Evolutionary conservation across 768 basidiomycete species (phyloP).

Genomic region (Xanthoconium stramineum): DNA sequence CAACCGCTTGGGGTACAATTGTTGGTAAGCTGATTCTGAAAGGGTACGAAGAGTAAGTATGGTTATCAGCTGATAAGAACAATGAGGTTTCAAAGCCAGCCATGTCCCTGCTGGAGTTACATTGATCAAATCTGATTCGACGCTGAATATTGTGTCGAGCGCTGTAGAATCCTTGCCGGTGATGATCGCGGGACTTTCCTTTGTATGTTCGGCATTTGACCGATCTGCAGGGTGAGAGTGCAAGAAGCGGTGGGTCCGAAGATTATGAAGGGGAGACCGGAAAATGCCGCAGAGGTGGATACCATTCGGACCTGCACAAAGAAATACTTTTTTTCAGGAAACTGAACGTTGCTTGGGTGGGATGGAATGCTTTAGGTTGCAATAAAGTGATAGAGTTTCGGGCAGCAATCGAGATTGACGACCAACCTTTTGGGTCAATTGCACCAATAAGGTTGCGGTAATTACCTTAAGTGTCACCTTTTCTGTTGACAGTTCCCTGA

Average conservation of each 20-base stretch:
- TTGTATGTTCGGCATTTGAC: slow-evolving; percentile 9
- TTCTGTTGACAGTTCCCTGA: slow-evolving; percentile 27
- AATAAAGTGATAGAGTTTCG: slow-evolving; percentile 54
- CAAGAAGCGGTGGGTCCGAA: slow-evolving; percentile 18
- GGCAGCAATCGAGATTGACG: slow-evolving; percentile 41
- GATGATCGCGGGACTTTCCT: slow-evolving; percentile 24
- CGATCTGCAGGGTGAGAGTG: slow-evolving; percentile 19
- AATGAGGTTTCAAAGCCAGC: not conserved
- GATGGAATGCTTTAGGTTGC: slow-evolving; percentile 41
- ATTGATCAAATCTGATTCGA: not conserved
- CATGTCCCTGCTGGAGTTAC: not conserved
- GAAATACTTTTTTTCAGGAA: not conserved
- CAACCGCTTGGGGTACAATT: not conserved
- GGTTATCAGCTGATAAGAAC: slow-evolving; percentile 13
- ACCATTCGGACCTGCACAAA: not conserved
- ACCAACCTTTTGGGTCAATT: slow-evolving; percentile 39
- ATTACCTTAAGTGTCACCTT: slow-evolving; percentile 21
- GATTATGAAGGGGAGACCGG: slow-evolving; percentile 7
- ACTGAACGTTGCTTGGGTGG: slow-evolving; percentile 5
- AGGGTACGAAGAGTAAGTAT: not conserved
- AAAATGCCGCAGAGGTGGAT: slow-evolving; percentile 7
- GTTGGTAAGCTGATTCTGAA: not conserved
- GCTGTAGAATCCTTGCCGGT: slow-evolving; percentile 5
- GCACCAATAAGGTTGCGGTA: slow-evolving; percentile 36
- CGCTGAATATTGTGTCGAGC: not conserved